A percentile compares a stretch with the other conserved stretches of the same genome.
Evolutionary conservation across 2,329 filamentous ascomycete species (phyloP).

Genomic region (Pseudopithomyces maydicus): DNA sequence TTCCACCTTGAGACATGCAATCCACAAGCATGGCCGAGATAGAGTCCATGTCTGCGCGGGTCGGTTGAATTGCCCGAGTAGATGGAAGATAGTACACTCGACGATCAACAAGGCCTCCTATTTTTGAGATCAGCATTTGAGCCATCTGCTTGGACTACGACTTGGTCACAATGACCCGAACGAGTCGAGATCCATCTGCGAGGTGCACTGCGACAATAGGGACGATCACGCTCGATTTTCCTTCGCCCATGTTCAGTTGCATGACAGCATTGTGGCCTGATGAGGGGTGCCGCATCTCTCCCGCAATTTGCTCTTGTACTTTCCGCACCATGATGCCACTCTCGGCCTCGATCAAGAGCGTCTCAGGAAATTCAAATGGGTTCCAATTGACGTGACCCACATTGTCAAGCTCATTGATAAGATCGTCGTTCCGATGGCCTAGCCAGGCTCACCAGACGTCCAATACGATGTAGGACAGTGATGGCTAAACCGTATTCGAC

Average conservation of each 20-base stretch:
- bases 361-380: slow-evolving; percentile 60
- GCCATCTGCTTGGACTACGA: slow-evolving; percentile 65
- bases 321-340: slow-evolving; percentile 64
- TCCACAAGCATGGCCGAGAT: slow-evolving; percentile 50
- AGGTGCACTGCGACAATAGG: slow-evolving; percentile 26
- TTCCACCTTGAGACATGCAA: slow-evolving; percentile 57
- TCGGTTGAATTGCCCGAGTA: slow-evolving; percentile 54
- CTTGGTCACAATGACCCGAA: slow-evolving; percentile 65
- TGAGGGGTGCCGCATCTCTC: slow-evolving; percentile 55
- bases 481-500: slow-evolving; percentile 34
- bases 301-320: slow-evolving; percentile 63
- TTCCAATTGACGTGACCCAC: slow-evolving; percentile 63
- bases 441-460: slow-evolving; percentile 20
- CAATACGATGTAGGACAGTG: slow-evolving; percentile 33
- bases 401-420: slow-evolving; percentile 48
- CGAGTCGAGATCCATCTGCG: slow-evolving; percentile 44
- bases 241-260: slow-evolving; percentile 42
- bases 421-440: slow-evolving; percentile 14
- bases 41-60: slow-evolving; percentile 22
- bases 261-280: slow-evolving; percentile 28
- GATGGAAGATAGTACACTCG: slow-evolving; percentile 64
- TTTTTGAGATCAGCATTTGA: slow-evolving; percentile 58
- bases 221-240: slow-evolving; percentile 36
- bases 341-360: slow-evolving; percentile 68
- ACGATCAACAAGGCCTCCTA: slow-evolving; percentile 62